Conservation (phyloP, 805 yeast species). For the Blastobotrys parvus region DNA sequence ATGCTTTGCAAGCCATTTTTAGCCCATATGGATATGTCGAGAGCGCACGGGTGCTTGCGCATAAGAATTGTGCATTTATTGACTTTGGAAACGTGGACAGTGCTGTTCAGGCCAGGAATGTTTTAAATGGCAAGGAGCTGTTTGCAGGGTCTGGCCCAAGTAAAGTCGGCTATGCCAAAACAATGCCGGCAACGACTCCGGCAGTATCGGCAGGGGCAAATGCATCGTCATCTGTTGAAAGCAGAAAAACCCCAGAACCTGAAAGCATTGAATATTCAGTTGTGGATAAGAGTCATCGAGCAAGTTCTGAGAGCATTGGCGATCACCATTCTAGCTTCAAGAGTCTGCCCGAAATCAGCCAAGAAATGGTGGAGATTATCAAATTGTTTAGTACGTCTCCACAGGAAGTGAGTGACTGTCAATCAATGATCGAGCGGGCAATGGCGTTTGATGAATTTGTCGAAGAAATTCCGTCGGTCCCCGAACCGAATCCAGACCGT, state of each 20-base stretch:
- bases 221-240: not conserved
- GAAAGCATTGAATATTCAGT: conserved; percentile 12
- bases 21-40: conserved; percentile 53
- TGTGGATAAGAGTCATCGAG: conserved; percentile 9
- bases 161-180: conserved; percentile 77
- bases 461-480: conserved; percentile 47
- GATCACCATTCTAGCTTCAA: not conserved
- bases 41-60: conserved; percentile 51
- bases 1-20: conserved; percentile 53
- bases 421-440: conserved; percentile 25
- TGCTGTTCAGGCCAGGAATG: conserved; percentile 73
- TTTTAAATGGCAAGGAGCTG: conserved; percentile 73
- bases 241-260: not conserved
- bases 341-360: conserved; percentile 21
- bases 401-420: conserved; percentile 22
- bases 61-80: conserved; percentile 45
- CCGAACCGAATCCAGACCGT: conserved; percentile 60
- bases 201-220: not conserved
- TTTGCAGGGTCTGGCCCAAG: conserved; percentile 69
- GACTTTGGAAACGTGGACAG: conserved; percentile 65
- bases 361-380: conserved; percentile 26
- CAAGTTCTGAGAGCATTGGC: not conserved
- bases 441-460: conserved; percentile 17
- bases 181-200: conserved; percentile 22
- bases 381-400: conserved; percentile 28